Conservation (phyloP, 306 rosid genomes). For the Calophaca sinica region DNA sequence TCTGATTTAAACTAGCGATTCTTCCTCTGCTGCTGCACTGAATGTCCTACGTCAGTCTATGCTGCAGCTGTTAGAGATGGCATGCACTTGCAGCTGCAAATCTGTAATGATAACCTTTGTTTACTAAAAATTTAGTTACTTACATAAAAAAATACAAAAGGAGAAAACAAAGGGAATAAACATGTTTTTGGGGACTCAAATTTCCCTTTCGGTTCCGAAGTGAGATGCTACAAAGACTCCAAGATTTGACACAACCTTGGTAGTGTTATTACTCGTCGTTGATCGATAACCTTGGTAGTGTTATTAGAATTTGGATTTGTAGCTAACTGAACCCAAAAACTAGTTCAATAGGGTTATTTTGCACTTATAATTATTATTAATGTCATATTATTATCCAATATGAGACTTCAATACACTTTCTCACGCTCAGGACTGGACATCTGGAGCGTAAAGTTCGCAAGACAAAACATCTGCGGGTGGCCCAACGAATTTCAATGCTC, state of each 20-base stretch:
- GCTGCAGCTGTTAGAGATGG: background rate
- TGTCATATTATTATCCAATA: no score
- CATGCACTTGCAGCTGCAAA: no score
- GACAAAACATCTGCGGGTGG: no score
- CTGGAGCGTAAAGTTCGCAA: no score
- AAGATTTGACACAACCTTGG: background rate
- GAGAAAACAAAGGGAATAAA: background rate
- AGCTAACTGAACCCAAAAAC: no score
- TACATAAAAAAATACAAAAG: background rate
- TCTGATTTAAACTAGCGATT: background rate
- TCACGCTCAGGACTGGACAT: no score
- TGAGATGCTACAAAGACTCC: background rate
- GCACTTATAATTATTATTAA: no score
- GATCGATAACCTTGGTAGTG: background rate
- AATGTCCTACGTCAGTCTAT: background rate
- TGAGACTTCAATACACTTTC: no score
- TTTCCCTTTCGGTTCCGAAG: background rate
- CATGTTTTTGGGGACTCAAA: background rate
- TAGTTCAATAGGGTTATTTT: no score
- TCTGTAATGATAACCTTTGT: no score
- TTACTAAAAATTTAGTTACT: background rate
- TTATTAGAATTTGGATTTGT: no score
- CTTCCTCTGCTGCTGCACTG: constrained; percentile 12
- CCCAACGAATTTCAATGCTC: no score
- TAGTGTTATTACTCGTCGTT: background rate